Evolutionary conservation across 371 early-diverging fungal genomes (phyloP), one percentile per base, ranked within the genome.

Genomic region (Mortierella sp.): DNA sequence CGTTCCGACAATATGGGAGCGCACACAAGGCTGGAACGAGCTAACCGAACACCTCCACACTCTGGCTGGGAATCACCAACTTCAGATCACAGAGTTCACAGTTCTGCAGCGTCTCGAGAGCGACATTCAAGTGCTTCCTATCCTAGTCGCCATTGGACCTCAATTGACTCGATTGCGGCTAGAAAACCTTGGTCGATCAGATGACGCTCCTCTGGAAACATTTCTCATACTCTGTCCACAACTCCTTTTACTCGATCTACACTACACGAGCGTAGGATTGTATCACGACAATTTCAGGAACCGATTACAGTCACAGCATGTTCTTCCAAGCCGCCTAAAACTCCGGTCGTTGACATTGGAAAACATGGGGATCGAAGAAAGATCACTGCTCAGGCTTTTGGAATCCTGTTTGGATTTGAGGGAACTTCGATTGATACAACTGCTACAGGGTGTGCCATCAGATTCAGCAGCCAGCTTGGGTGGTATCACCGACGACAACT

Each of bases 191-290:
- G 17, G 14, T 2, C 31, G 31, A n/a, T 10, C 31, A 10, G 34
- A 34, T 2, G 9, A 31, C 28, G 28, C 28, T 6, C 51, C 51
- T 29, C 31, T 50, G 16, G 51, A 50, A n/a, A 27, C 17, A 6
- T 28, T 50, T 29, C 31, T 50, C 13, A n/a, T 9, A 29, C 12
- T 19, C 13, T 50, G 51, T 31, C 51, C 51, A 50, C 51, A n/a
- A 5, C 51, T 50, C 28, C 5, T 10, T 14, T 5, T 31, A 5
- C 28, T 50, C 16, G 1, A 29, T n/a, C 2, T 47, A 24, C 17
- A 24, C 5, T 5, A 27, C 48, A 22, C 3, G 22, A 0, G 24
- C 14, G 2, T 13, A 22, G 48, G 3, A 13, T 47, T 4, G 14
- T 47, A 47, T 47, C 48, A 47, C 21, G 14, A 21, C 24, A 12